Evolutionary conservation across 1,139 yeast genomes (phyloP).

Genomic region (Pichia sp.): DNA sequence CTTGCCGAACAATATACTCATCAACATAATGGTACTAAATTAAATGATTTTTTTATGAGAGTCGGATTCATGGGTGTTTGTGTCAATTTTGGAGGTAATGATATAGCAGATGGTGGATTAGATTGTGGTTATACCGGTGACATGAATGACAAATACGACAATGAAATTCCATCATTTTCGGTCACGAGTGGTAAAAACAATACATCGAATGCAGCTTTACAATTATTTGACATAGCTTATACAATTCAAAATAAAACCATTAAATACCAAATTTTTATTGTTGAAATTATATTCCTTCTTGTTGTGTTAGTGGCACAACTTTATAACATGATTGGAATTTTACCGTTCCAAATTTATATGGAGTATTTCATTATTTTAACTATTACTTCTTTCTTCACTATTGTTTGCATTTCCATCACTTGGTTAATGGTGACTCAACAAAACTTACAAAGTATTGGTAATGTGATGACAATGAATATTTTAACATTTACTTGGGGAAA

Average conservation of each 20-base stretch:
- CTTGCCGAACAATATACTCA: conserved; percentile 33
- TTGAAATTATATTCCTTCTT: conserved; percentile 9
- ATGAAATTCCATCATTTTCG: conserved; percentile 15
- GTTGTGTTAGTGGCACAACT: conserved; percentile 11
- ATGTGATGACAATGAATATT: conserved; percentile 15
- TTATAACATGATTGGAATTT: conserved; percentile 10
- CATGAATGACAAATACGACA: conserved; percentile 9
- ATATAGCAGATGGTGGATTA: not conserved
- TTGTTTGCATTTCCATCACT: conserved; percentile 11
- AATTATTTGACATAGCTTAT: conserved; percentile 13
- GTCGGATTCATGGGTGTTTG: conserved; percentile 52
- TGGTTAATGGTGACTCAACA: conserved; percentile 14
- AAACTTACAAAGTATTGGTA: conserved; percentile 8
- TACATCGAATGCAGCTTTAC: conserved; percentile 8
- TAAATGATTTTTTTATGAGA: conserved; percentile 32
- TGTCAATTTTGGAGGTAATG: conserved; percentile 25
- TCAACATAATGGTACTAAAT: conserved; percentile 20
- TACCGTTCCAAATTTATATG: conserved; percentile 14
- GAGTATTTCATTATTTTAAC: not conserved
- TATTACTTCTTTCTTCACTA: conserved; percentile 2
- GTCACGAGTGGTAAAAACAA: conserved; percentile 11
- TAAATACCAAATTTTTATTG: conserved; percentile 13
- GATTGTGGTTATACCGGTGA: conserved; percentile 16
- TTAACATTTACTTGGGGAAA: conserved; percentile 6
- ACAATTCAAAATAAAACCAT: conserved; percentile 12